phyloP scores from a whole-genome alignment of 495 filamentous ascomycete species.

The Hyphodiscus hymeniophilus region DNA sequence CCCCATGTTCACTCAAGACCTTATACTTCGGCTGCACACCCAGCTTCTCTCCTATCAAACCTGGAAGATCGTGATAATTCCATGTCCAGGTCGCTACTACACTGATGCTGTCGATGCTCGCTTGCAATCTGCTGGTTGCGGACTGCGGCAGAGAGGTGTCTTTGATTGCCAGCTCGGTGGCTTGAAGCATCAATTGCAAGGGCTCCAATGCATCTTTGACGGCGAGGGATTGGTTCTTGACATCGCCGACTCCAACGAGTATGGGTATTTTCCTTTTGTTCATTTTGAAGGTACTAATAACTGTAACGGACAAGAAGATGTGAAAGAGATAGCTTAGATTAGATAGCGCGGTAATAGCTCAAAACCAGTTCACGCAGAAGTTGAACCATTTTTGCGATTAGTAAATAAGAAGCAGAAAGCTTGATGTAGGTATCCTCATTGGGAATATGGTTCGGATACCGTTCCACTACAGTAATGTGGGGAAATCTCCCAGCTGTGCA shows the following conservation, averaged over 20 bases:
- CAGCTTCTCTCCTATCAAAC: slow-evolving; percentile 33
- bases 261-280: slow-evolving; percentile 25
- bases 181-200: slow-evolving; percentile 39
- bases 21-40: slow-evolving; percentile 30
- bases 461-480: too few species aligned
- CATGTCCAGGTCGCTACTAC: slow-evolving; percentile 53
- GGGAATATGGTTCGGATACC: too few species aligned
- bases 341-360: too few species aligned
- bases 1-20: slow-evolving; percentile 41
- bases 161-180: slow-evolving; percentile 34
- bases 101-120: slow-evolving; percentile 41
- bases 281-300: too few species aligned
- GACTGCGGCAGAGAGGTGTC: slow-evolving; percentile 27
- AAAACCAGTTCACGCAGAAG: too few species aligned
- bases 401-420: too few species aligned
- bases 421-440: too few species aligned
- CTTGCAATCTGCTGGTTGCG: slow-evolving; percentile 27
- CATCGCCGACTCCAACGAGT: slow-evolving; percentile 45
- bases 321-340: too few species aligned
- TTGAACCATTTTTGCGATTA: too few species aligned
- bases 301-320: too few species aligned
- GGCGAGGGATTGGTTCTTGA: slow-evolving; percentile 38
- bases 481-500: too few species aligned
- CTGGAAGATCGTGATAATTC: slow-evolving; percentile 44
- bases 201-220: slow-evolving; percentile 47